Base-by-base conservation (phyloP, 1,284 basidiomycete genomes). In the Ustilago esculenta region DNA sequence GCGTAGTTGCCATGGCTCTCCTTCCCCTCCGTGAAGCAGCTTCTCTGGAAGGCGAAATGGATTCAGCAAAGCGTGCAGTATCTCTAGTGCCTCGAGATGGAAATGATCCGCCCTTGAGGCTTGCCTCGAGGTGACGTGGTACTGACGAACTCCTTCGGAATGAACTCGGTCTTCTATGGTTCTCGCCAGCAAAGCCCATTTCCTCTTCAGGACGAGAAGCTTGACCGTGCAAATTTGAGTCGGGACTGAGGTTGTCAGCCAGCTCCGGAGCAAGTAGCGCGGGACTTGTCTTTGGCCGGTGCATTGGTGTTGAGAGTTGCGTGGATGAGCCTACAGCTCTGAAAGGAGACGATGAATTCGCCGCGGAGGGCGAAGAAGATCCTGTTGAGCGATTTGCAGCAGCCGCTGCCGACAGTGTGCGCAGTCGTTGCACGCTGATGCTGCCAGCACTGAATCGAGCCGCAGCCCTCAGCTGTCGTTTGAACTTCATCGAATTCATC, bases 361-460 rank as follows among this genome's bases (percentile, higher is more conserved):
- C 33, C 2, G 29, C 23, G 5, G 36, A 43, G 2, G 63, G 63
- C 6, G 63, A 66, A 2, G 55, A 55, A 23, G 63, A 66, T 6
- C 45, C 45, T 10, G 33, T 23, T 2, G 59, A 55, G 14, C 53
- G 52, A 21, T 43, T 64, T 3, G 60, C 60, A 18, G 60, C 49
- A 5, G 61, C 61, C 23, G 59, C 52, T 11, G 60, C 53, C 10
- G 60, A 64, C 14, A 68, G 49, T 17, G 53, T 49, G 1, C 65
- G 53, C n/a, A 69, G 42, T 5, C 66, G 12, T 4, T 44, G 43
- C 8, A 51, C 23, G 4, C 44, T 52, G 20, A 56, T 44, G 9
- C 42, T 65, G 14, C 61, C 61, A 6, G 61, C 66, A 2, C 66
- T 56, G 17, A 69, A 69, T 1, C 66, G 50, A 0, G 49, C 47